phyloP scores from a whole-genome alignment of 2,329 filamentous ascomycete species.

The Aspergillus sp. region DNA sequence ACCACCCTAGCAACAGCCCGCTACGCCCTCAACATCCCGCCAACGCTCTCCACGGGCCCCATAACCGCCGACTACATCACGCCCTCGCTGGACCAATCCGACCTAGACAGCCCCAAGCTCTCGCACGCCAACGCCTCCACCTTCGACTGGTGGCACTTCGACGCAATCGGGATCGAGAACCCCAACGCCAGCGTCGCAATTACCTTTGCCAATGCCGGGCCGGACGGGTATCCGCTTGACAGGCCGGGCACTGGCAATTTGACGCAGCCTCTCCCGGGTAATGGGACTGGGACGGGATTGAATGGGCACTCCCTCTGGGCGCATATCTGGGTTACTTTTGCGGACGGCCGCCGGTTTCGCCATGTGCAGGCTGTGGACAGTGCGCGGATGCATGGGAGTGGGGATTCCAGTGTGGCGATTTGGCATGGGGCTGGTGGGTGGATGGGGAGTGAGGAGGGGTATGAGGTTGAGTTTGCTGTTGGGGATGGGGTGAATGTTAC shows the following conservation, averaged over 20 bases:
- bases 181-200: slow-evolving; percentile 28
- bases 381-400: slow-evolving; percentile 3
- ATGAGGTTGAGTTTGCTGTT: slow-evolving; percentile 12
- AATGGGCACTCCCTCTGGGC: slow-evolving; percentile 17
- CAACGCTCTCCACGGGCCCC: not conserved
- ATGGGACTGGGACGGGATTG: no score
- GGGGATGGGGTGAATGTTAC: not conserved
- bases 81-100: slow-evolving; percentile 1
- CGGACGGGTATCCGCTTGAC: slow-evolving; percentile 39
- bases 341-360: slow-evolving; percentile 17
- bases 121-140: slow-evolving; percentile 26
- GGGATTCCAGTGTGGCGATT: not conserved
- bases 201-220: slow-evolving; percentile 32
- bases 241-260: not conserved
- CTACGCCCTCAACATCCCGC: slow-evolving; percentile 10
- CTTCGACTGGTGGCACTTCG: slow-evolving; percentile 46
- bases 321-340: slow-evolving; percentile 28
- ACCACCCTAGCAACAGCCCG: not conserved
- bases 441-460: not conserved
- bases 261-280: no score
- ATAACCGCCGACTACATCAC: slow-evolving; percentile 6
- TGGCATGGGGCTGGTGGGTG: slow-evolving; percentile 6
- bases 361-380: not conserved
- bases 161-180: slow-evolving; percentile 31
- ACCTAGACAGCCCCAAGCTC: slow-evolving; percentile 29